A percentile compares a stretch with the other conserved stretches of the same genome.
Conservation (phyloP, 2,329 filamentous ascomycete species). For the Cercospora janseana region DNA sequence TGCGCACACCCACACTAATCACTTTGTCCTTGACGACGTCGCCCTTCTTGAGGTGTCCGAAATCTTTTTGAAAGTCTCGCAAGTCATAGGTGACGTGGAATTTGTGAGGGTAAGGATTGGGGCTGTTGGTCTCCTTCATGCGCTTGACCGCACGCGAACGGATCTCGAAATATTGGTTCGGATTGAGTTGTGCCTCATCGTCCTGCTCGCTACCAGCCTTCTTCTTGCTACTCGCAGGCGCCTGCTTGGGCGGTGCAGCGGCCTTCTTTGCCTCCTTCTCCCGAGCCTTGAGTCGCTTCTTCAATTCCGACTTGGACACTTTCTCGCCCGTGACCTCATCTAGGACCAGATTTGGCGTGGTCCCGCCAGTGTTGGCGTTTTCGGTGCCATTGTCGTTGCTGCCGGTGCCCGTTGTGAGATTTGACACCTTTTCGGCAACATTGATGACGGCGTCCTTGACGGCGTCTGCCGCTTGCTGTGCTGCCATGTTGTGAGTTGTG, state of each 20-base stretch:
- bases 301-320: conserved; percentile 62
- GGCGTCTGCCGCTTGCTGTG: conserved; percentile 38
- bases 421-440: conserved; percentile 37
- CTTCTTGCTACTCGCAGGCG: conserved; percentile 57
- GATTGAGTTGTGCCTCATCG: conserved; percentile 70
- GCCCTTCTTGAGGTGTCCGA: conserved; percentile 79
- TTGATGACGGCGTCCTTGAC: conserved; percentile 40
- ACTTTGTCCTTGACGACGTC: conserved; percentile 73
- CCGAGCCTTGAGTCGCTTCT: conserved; percentile 92
- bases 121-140: conserved; percentile 68
- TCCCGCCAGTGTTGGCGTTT: conserved; percentile 17
- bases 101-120: conserved; percentile 90
- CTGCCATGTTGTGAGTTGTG: conserved; percentile 32
- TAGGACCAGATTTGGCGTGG: conserved; percentile 62
- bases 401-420: conserved; percentile 38
- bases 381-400: conserved; percentile 6
- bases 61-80: conserved; percentile 74
- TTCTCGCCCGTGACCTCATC: conserved; percentile 92
- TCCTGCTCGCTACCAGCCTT: conserved; percentile 62
- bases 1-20: conserved; percentile 76
- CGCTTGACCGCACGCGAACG: conserved; percentile 79
- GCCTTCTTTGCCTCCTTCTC: conserved; percentile 85
- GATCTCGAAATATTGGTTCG: conserved; percentile 95
- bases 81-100: conserved; percentile 85
- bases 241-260: conserved; percentile 64